Base-by-base conservation (phyloP, 345 rosid genomes). In the Cardamine resedifolia region DNA sequence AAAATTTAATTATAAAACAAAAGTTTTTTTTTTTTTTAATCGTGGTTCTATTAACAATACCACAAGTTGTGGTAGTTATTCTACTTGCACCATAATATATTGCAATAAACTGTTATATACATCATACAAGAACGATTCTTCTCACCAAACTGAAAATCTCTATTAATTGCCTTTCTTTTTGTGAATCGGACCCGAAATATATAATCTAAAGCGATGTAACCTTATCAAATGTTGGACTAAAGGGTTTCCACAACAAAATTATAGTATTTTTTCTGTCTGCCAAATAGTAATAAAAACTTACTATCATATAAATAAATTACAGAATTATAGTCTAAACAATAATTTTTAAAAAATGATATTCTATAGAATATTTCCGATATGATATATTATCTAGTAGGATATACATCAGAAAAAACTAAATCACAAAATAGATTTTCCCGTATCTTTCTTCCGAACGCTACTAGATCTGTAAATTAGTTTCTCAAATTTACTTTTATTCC, bases 361-460 rank as follows among this genome's bases (percentile, higher is more conserved):
- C 68, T 21, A 10, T 20, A 26, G 69, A 39, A 71, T 71, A 71
- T 57, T 57, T 44, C 73, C 11, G 12, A 31, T 43, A 14, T 19
- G 20, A 9, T 38, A 56, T 10, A 4, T 2, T 53, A 44, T 7
- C 1, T 24, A 26, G n/a, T 23, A 21, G 47, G 70, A 48, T 64
- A 64, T 48, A 18, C 43, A 45, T 64, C 31, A 28, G 64, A 21
- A 36, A 38, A 2, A 12, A 18, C 6, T 7, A 60, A 16, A 59
- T 59, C 57, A 3, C 34, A 58, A 69, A 9, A 4, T 21, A 59
- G 50, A 70, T 70, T 59, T 70, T 20, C 24, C 41, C 43, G 14
- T 52, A 39, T 39, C 18, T 39, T 62, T 48, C 14, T 16, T 31
- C 19, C 1, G 6, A 16, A 15, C 4, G 2, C n/a, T 16, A 23